A percentile compares a stretch with the other conserved stretches of the same genome.
Evolutionary conservation across 805 yeast genomes (phyloP).

Genomic region (Ogataea thermomethanolica): DNA sequence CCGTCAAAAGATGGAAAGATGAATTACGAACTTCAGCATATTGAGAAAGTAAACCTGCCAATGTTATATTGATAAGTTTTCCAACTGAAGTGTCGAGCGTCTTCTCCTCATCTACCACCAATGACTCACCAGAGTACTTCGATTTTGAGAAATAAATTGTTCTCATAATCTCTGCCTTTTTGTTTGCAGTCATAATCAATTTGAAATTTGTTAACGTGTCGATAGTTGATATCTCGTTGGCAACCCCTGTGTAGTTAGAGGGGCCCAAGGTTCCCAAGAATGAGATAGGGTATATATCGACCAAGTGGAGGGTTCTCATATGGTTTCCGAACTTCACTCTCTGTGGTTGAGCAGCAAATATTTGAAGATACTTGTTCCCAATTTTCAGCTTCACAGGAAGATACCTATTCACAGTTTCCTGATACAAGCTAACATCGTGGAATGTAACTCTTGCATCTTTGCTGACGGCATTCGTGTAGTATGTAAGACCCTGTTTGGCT

Average conservation of each 20-base stretch:
- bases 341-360: slow-evolving; percentile 43
- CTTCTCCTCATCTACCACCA: slow-evolving; percentile 31
- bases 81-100: slow-evolving; percentile 43
- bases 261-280: slow-evolving; percentile 39
- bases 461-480: slow-evolving; percentile 38
- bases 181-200: slow-evolving; percentile 45
- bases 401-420: slow-evolving; percentile 45
- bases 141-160: slow-evolving; percentile 66
- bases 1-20: slow-evolving; percentile 60
- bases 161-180: slow-evolving; percentile 63
- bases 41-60: slow-evolving; percentile 64
- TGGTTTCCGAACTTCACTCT: slow-evolving; percentile 37
- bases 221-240: slow-evolving; percentile 47
- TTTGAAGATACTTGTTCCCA: slow-evolving; percentile 67
- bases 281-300: slow-evolving; percentile 42
- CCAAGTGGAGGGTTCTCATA: slow-evolving; percentile 35
- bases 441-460: slow-evolving; percentile 51
- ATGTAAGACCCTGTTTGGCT: slow-evolving; percentile 43
- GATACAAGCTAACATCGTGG: slow-evolving; percentile 50
- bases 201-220: slow-evolving; percentile 33
- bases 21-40: slow-evolving; percentile 58
- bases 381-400: slow-evolving; percentile 61
- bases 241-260: slow-evolving; percentile 42
- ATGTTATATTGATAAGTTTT: slow-evolving; percentile 57
- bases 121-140: slow-evolving; percentile 30